A percentile compares a stretch with the other conserved stretches of the same genome.
Conservation (phyloP, 2,329 filamentous ascomycete genomes). For the Tothia fuscella region DNA sequence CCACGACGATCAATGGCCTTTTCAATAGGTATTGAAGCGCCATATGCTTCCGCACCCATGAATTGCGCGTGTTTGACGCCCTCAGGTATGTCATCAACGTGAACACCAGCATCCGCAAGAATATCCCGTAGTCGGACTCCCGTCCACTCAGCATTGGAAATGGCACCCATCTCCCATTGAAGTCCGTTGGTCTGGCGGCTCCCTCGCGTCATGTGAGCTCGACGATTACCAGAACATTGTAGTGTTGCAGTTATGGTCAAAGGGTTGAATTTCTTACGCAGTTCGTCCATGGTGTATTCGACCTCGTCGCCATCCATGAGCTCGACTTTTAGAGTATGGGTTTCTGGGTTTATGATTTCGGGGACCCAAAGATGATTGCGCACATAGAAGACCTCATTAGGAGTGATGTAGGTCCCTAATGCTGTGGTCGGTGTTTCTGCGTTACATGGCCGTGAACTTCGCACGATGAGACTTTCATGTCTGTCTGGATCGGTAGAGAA, state of each 20-base stretch:
- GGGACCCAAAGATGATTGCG: conserved; percentile 44
- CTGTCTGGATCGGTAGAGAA: too few relatives aligned
- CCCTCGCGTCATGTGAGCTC: conserved; percentile 42
- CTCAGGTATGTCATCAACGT: conserved; percentile 13
- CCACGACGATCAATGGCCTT: conserved; percentile 36
- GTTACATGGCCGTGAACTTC: too few relatives aligned
- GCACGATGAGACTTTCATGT: too few relatives aligned
- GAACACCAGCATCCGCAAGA: conserved; percentile 29
- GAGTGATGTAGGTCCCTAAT: too few relatives aligned
- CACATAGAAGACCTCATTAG: conserved; percentile 40
- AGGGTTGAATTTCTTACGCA: conserved; percentile 30
- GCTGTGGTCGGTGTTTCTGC: too few relatives aligned
- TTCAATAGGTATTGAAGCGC: conserved; percentile 36
- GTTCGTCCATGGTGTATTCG: conserved; percentile 32
- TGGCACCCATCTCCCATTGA: conserved; percentile 34
- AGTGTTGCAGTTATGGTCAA: conserved; percentile 39
- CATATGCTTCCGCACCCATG: conserved; percentile 35
- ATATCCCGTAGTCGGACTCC: conserved; percentile 36
- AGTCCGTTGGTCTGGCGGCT: conserved; percentile 38
- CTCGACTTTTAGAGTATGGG: conserved; percentile 35
- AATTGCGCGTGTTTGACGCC: conserved; percentile 40
- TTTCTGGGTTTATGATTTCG: conserved; percentile 37
- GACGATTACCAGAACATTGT: conserved; percentile 38
- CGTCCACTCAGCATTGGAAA: conserved; percentile 41
- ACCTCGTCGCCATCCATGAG: conserved; percentile 25